Base-by-base conservation (phyloP, 768 basidiomycete species). In the Ephemerocybe angulata region DNA sequence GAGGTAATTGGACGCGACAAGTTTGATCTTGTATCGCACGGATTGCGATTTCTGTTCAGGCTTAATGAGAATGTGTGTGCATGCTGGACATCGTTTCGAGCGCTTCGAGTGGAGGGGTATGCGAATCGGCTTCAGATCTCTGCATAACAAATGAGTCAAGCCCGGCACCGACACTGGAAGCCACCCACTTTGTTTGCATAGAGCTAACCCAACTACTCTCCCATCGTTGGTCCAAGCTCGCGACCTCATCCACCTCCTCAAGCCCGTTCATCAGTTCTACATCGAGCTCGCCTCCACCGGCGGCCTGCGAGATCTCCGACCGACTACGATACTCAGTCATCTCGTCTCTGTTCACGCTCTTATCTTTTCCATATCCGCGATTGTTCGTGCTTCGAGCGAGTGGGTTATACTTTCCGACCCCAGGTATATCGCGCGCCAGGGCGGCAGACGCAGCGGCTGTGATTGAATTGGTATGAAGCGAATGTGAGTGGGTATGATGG, bases 11-110 rank as follows among this genome's bases (percentile, higher is more conserved):
- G 91, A 84, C 0, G 96, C 97, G 54, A 96, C 91, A 49, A 98
- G 85, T 70, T 98, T 98, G 72, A 99, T 98, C 73, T 98, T 98
- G 79, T 87, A 98, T 17, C 93, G 84, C 33, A 90, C 88, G 17
- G 91, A 93, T 62, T 93, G 92, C 0, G 94, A 88, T 67, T 99
- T 99, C 65, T 95, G 90, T 68, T 99, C 97, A 3, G 97, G 97
- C 67, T 98, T 97, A 72, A 98, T 97, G 58, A 99, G 82, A 62
- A 98, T 97, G 69, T 98, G 96, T 17, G 90, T 86, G 67, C 97
- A 99, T 2, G 79, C 80, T 13, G 93, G 88, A 73, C 97, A 99
- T 3, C 97, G 91, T 71, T 98, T 98, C 3, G 94, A 93, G 50
- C 89, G 84, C 69, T 98, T 98, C 0, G 93, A 90, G 60, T 90